Evolutionary conservation across 345 rosid genomes (phyloP).

Genomic region (Moricandia arvensis): DNA sequence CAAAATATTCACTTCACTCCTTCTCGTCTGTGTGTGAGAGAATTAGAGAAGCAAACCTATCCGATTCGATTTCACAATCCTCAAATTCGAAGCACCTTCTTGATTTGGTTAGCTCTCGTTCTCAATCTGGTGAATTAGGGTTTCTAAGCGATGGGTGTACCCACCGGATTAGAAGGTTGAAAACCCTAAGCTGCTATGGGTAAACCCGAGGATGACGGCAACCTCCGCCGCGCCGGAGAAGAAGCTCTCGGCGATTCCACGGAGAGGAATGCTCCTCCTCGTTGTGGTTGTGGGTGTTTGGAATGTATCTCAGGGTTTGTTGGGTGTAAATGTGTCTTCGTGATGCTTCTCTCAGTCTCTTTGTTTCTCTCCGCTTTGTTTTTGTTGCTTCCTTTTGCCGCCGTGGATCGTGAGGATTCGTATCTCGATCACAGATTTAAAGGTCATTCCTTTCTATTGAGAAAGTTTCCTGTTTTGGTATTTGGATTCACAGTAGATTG

Average conservation of each 20-base stretch:
- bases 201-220: conserved; percentile 63
- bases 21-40: neutral
- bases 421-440: conserved; percentile 70
- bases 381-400: conserved; percentile 69
- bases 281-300: conserved; percentile 36
- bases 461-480: conserved; percentile 5
- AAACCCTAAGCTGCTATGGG: conserved; percentile 55
- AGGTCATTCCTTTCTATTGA: conserved; percentile 42
- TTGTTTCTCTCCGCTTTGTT: conserved; percentile 77
- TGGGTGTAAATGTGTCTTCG: conserved; percentile 57
- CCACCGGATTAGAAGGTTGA: conserved; percentile 27
- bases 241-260: conserved; percentile 33
- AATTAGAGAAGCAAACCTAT: conserved; percentile 1
- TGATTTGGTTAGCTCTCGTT: neutral
- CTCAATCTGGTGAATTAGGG: conserved; percentile 26
- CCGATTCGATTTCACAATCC: conserved; percentile 12
- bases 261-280: conserved; percentile 32
- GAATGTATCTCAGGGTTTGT: conserved; percentile 38
- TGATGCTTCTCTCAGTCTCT: conserved; percentile 54
- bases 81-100: neutral
- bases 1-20: conserved; percentile 21
- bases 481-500: neutral
- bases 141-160: conserved; percentile 34
- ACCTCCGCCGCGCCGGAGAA: conserved; percentile 33
- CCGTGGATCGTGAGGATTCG: conserved; percentile 52